Evolutionary conservation across 177 flowering plant genomes (phyloP), one percentile per base, ranked within the genome.

Genomic region (Vitis hybrid): DNA sequence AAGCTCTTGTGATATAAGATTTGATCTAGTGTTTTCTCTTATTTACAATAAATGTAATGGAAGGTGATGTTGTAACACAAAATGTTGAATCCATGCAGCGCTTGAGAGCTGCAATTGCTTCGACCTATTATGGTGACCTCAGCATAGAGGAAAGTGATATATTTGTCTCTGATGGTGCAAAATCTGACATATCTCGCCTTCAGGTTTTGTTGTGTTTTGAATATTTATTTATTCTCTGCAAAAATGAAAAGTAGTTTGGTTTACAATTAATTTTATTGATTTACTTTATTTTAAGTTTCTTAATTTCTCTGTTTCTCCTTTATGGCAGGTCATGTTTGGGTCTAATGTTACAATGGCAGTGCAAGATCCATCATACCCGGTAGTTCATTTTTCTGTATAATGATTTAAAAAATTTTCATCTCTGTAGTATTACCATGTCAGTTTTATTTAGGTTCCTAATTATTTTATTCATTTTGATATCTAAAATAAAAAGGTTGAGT

Each of bases 91-190:
- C 55, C 75, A 19, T 80, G 66, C 86, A 94, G 99, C 79, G 81
- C 56, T 54, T 93, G 79, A 87, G 94, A 85, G 81, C 84, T 76
- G 86, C 85, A 52, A 86, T 94, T 77, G 92, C 91, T 76, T 76
- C 87, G 27, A 83, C 93, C 3, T 88, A 74, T 72, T 94, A 93
- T 66, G 70, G 74, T 0, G 80, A 77, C 74, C 84, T 93, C 74
- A 93, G 88, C 49, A 85, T 94, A 67, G 92, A 84, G 60, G 92
- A 83, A 66, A 85, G 77, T 70, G 98, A 94, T 67, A 84, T 93
- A 70, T 94, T 94, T 83, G 90, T 94, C 19, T 94, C 99, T 27
- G 98, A 93, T 88, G 99, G 99, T 66, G 98, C 99, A 66, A 91
- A 94, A 75, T 88, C 97, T 83, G 99, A 94, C 75, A 93, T 94